Evolutionary conservation across 345 rosid species (phyloP).

Genomic region (Hibiscus tridactylites): DNA sequence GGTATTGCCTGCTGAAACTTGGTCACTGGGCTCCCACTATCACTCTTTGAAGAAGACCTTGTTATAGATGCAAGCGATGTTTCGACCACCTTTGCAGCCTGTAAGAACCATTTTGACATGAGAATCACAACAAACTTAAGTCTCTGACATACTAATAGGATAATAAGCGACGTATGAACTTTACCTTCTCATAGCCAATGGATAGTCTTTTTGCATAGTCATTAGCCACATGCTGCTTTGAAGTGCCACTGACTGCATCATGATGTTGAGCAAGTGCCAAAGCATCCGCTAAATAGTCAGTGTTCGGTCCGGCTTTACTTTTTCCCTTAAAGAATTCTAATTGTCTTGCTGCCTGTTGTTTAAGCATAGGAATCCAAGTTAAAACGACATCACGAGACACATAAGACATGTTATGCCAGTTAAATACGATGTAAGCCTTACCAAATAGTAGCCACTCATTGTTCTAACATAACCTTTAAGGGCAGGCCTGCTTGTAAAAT

Average conservation of each 20-base stretch:
- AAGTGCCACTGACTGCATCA: conserved; percentile 43
- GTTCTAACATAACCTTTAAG: conserved; percentile 40
- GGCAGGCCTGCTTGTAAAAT: conserved; percentile 43
- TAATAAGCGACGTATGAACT: background rate
- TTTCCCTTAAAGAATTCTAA: conserved; percentile 37
- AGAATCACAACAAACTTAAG: background rate
- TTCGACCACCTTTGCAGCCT: conserved; percentile 41
- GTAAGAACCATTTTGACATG: conserved; percentile 5
- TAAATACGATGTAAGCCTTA: conserved; percentile 12
- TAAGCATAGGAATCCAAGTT: background rate
- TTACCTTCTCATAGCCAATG: conserved; percentile 41
- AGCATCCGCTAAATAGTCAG: conserved; percentile 44
- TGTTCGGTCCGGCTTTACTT: conserved; percentile 26
- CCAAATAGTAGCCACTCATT: conserved; percentile 44
- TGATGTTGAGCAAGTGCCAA: conserved; percentile 45
- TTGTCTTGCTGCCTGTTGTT: conserved; percentile 45
- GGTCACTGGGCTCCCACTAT: conserved; percentile 14
- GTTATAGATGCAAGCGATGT: conserved; percentile 33
- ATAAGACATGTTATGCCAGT: background rate
- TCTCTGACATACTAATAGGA: background rate
- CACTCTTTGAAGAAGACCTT: conserved; percentile 21
- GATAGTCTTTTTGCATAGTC: conserved; percentile 43
- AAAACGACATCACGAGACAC: background rate
- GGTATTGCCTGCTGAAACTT: conserved; percentile 38
- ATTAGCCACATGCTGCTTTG: conserved; percentile 44